Conservation (phyloP, 2,329 filamentous ascomycete genomes). For the Sporothrix euskadiensis region DNA sequence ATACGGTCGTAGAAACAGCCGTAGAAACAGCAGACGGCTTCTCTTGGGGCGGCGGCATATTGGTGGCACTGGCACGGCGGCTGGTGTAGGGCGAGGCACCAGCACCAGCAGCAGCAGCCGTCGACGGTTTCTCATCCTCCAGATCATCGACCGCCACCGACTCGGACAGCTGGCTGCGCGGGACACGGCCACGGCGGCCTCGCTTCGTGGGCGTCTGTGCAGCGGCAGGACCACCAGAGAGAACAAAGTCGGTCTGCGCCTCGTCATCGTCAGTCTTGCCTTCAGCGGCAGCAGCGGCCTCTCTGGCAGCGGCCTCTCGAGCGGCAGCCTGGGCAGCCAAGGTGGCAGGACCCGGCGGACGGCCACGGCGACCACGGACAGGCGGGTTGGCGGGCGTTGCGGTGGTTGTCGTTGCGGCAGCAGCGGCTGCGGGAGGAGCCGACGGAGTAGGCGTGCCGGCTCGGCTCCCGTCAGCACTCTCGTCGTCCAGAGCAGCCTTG, state of each 20-base stretch:
- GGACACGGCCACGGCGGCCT: constrained; percentile 29
- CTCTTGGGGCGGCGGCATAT: constrained; percentile 12
- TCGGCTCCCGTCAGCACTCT: constrained; percentile 53
- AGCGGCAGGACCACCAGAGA: not conserved
- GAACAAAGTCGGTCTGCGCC: not conserved
- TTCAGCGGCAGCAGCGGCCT: not conserved
- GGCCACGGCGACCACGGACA: constrained; percentile 22
- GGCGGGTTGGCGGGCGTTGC: constrained; percentile 30
- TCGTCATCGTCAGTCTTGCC: constrained; percentile 14
- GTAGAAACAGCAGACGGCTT: not conserved
- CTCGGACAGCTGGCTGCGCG: constrained; percentile 32
- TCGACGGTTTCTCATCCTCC: not conserved
- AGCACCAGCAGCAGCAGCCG: not conserved
- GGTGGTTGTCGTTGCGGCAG: constrained; percentile 38
- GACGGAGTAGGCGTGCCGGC: constrained; percentile 50
- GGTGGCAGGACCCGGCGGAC: constrained; percentile 18
- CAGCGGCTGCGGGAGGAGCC: constrained; percentile 37
- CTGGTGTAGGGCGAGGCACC: not conserved
- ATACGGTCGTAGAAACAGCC: not conserved
- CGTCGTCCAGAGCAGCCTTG: constrained; percentile 52
- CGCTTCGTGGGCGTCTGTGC: constrained; percentile 23
- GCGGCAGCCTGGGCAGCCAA: not conserved
- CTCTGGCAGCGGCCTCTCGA: not conserved
- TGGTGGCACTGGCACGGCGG: constrained; percentile 14
- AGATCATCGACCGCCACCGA: constrained; percentile 29